Percentiles rank a stretch among this genome's conserved stretches.
Conservation (phyloP, 106 monocot species). For the Iris macrosiphon region DNA sequence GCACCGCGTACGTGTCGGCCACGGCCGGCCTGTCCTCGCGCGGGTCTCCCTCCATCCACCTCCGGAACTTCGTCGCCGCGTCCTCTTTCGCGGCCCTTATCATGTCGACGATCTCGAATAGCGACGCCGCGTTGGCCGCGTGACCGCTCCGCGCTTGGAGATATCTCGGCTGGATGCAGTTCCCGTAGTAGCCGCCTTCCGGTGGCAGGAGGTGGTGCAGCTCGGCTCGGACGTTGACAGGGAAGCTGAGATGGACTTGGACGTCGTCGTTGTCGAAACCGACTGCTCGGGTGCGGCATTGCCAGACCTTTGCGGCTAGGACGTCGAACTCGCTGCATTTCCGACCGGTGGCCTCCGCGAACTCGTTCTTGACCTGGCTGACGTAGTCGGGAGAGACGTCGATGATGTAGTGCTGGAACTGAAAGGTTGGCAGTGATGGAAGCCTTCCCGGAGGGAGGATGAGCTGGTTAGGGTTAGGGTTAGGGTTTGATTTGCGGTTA, state of each 20-base stretch:
- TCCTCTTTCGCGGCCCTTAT: constrained; percentile 34
- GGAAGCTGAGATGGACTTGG: constrained; percentile 13
- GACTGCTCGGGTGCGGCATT: constrained; percentile 9
- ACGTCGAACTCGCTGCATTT: constrained; percentile 19
- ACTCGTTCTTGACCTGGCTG: not conserved
- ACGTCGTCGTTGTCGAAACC: not conserved
- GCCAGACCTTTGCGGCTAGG: constrained; percentile 20
- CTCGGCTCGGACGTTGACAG: constrained; percentile 7
- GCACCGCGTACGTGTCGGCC: constrained; percentile 17
- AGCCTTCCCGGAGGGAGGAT: not conserved
- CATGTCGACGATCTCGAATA: constrained; percentile 28
- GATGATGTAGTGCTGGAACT: constrained; percentile 1
- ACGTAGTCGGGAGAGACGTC: constrained; percentile 7
- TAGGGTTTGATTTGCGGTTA: too few relatives aligned
- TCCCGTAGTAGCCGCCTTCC: too few relatives aligned
- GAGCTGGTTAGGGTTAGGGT: not conserved
- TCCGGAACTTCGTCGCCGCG: constrained; percentile 21
- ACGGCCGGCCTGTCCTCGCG: constrained; percentile 26
- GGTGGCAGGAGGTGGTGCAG: constrained; percentile 10
- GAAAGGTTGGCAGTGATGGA: not conserved
- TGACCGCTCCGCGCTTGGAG: constrained; percentile 10
- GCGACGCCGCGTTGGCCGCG: constrained; percentile 6
- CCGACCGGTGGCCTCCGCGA: constrained; percentile 1
- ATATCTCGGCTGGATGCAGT: constrained; percentile 35
- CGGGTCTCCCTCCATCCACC: constrained; percentile 28